A percentile compares a stretch with the other conserved stretches of the same genome.
Conservation (phyloP, 2,329 filamentous ascomycete genomes). For the Fusarium sp. region DNA sequence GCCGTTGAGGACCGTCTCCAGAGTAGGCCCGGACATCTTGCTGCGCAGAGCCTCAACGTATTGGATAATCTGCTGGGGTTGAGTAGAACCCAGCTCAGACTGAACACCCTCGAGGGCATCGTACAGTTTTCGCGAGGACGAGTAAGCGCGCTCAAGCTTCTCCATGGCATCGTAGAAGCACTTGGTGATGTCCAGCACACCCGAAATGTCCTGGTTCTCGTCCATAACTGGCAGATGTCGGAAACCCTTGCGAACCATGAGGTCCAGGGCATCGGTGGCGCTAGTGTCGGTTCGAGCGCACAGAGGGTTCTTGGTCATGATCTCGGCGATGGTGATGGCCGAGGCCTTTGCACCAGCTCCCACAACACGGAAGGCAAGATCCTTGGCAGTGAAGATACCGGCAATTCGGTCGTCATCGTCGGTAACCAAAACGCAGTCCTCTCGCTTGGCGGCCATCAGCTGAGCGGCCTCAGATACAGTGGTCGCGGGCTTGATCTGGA, state of each 20-base stretch:
- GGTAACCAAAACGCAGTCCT: constrained; percentile 97
- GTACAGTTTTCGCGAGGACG: constrained; percentile 97
- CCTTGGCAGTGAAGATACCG: constrained; percentile 98
- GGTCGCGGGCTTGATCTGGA: constrained; percentile 96
- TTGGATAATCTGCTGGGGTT: constrained; percentile 98
- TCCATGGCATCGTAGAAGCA: constrained; percentile 99
- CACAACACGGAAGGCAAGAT: constrained; percentile 96
- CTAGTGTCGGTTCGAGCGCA: constrained; percentile 98
- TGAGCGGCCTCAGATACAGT: constrained; percentile 97
- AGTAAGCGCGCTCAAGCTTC: constrained; percentile 97
- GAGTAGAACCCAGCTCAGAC: constrained; percentile 93
- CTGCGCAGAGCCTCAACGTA: constrained; percentile 95
- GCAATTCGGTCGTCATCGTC: constrained; percentile 98
- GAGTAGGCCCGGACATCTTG: constrained; percentile 98
- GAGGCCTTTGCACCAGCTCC: constrained; percentile 89
- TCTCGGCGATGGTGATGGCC: constrained; percentile 93
- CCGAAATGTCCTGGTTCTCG: constrained; percentile 98
- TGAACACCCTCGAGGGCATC: constrained; percentile 98
- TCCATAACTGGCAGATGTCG: constrained; percentile 99
- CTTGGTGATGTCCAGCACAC: constrained; percentile 98
- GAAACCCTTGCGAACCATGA: constrained; percentile 99
- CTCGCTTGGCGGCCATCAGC: constrained; percentile 97
- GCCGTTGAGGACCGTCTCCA: constrained; percentile 94
- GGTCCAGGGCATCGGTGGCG: constrained; percentile 94
- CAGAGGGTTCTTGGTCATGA: constrained; percentile 99